phyloP scores from a whole-genome alignment of 768 basidiomycete species.

The Podaxis sp. region DNA sequence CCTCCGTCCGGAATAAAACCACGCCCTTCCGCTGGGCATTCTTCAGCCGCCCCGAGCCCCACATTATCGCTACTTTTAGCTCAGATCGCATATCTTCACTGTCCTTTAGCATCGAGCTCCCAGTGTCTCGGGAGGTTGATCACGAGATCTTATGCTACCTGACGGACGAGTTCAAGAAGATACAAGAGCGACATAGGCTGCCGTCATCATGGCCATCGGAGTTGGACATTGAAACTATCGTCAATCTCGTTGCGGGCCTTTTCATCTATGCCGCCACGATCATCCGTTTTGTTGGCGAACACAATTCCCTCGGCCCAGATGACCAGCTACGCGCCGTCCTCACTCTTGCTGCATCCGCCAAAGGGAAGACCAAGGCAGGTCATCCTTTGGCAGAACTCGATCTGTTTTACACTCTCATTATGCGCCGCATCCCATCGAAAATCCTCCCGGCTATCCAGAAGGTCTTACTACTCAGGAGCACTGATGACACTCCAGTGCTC shows the following conservation, averaged over 20 bases:
- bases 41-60: background rate
- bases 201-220: slow-evolving; percentile 12
- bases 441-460: background rate
- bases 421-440: background rate
- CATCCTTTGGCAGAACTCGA: background rate
- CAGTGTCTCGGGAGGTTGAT: slow-evolving; percentile 8
- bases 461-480: background rate
- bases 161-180: slow-evolving; percentile 1
- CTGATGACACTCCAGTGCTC: background rate
- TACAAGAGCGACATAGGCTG: background rate
- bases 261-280: slow-evolving; percentile 8
- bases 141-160: slow-evolving; percentile 13
- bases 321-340: background rate
- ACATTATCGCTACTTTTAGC: slow-evolving; percentile 6
- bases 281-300: slow-evolving; percentile 12
- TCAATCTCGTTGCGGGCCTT: background rate
- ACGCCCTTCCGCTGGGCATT: background rate
- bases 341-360: background rate
- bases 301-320: background rate
- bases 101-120: background rate
- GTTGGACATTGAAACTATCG: background rate
- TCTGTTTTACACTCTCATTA: background rate
- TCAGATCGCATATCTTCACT: background rate
- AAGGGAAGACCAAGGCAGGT: background rate
- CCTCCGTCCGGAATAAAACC: background rate